A percentile compares a stretch with the other conserved stretches of the same genome.
Evolutionary conservation across 2,329 filamentous ascomycete genomes (phyloP).

Genomic region (Fusarium drepaniforme): DNA sequence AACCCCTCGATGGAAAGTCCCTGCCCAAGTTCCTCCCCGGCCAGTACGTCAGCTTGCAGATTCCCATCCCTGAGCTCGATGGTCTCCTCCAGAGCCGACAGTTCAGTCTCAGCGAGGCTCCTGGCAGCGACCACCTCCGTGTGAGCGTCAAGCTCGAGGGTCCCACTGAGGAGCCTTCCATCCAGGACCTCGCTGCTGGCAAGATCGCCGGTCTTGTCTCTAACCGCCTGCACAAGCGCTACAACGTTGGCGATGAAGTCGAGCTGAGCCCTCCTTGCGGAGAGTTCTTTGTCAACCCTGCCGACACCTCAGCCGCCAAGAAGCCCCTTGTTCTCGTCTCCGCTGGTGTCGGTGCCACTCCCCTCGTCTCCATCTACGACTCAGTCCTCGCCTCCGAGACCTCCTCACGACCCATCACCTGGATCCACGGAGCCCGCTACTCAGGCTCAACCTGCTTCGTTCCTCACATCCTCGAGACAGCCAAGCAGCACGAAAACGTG

Average conservation of each 20-base stretch:
- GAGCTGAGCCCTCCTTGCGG: slow-evolving; percentile 68
- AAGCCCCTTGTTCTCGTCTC: slow-evolving; percentile 74
- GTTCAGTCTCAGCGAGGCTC: slow-evolving; percentile 77
- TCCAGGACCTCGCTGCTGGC: slow-evolving; percentile 50
- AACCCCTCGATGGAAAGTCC: slow-evolving; percentile 65
- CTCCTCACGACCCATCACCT: slow-evolving; percentile 63
- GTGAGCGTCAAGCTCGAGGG: slow-evolving; percentile 81
- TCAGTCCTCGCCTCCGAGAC: slow-evolving; percentile 54
- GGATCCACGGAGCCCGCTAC: slow-evolving; percentile 71
- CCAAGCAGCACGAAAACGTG: slow-evolving; percentile 50
- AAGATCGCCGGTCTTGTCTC: slow-evolving; percentile 62
- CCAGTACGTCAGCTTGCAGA: slow-evolving; percentile 78
- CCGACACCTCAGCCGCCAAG: slow-evolving; percentile 53
- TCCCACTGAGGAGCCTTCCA: slow-evolving; percentile 40
- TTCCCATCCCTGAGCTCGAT: slow-evolving; percentile 68
- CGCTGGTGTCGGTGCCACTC: slow-evolving; percentile 77
- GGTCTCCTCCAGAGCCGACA: slow-evolving; percentile 78
- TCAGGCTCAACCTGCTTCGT: slow-evolving; percentile 67
- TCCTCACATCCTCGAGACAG: slow-evolving; percentile 61
- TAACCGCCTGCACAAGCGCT: slow-evolving; percentile 63
- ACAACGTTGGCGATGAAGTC: slow-evolving; percentile 63
- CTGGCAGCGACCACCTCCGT: slow-evolving; percentile 71
- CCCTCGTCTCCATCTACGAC: slow-evolving; percentile 75
- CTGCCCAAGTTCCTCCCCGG: slow-evolving; percentile 76
- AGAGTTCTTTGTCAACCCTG: slow-evolving; percentile 71